Evolutionary conservation across 73 alveolate genomes (phyloP), one percentile per base, ranked within the genome.

Genomic region (Stentor roeselii): DNA sequence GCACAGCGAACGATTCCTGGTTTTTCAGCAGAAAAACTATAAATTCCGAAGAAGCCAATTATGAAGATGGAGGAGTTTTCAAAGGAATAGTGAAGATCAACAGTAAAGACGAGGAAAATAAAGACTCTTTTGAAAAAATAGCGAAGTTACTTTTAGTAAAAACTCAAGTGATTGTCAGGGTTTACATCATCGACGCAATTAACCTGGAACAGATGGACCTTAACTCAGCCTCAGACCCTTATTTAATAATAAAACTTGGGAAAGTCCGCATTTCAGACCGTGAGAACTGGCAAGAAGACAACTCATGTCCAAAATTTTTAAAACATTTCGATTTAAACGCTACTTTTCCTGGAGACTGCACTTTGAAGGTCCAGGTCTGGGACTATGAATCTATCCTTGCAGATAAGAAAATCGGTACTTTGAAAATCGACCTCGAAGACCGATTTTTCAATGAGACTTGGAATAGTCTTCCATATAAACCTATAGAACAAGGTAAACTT

Each of bases 401-500:
- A 32, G 99, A 95, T 82, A 97, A 95, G 82, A 75, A 89, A 75
- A 95, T 95, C 39, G 99, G 99, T 6, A 83, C 82, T 4, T 92
- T 98, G 36, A 60, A 86, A 40, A 80, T 95, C 11, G 99, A 95
- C 85, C 87, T 95, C 42, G 99, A 95, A 88, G 99, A 95, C 90
- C 88, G 99, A 80, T 95, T 84, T 93, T 95, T 92, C 87, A 86
- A 91, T 36, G 86, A 92, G 21, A 93, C 93, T 74, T 95, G 99
- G 99, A 89, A 92, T 78, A 41, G 87, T 60, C 39, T 93, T 41
- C 87, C 91, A 78, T 83, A 93, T 86, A 95, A 95, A 78, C 99
- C 99, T 40, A 92, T 95, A 74, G 99, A 95, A 82, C 76, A 15
- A 40, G 74, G 98, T 80, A 83, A 84, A 59, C 84, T 95, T 75